Evolutionary conservation across 225 moss, liverwort and hornwort species (phyloP).

Genomic region (Antitrichia curtipendula): DNA sequence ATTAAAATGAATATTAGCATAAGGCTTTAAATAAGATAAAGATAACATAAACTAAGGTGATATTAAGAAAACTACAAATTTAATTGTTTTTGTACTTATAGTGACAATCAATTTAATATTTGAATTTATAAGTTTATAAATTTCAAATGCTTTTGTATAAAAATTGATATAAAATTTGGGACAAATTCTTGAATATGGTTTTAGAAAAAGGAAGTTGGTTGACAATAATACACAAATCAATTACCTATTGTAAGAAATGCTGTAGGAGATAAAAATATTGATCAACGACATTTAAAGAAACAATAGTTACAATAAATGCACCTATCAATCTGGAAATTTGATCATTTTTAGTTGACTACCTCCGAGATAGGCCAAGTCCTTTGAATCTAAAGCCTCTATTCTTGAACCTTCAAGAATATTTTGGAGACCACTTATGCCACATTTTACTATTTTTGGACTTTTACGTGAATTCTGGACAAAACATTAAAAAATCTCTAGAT

Average conservation of each 20-base stretch:
- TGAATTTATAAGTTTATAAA: not conserved
- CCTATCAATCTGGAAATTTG: fast-evolving
- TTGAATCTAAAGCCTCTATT: not conserved
- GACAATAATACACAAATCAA: not conserved
- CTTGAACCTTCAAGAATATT: not conserved
- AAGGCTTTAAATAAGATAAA: too few relatives aligned
- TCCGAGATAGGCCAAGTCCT: not conserved
- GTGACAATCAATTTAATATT: not conserved
- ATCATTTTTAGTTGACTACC: not conserved
- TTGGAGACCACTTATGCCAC: not conserved
- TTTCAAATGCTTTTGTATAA: too few relatives aligned
- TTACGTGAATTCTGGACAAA: too few relatives aligned
- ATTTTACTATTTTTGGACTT: too few relatives aligned
- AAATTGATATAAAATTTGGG: not conserved
- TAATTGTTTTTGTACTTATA: not conserved
- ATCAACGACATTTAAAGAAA: not conserved
- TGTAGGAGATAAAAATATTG: not conserved
- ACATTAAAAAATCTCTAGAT: too few relatives aligned
- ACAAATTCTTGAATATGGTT: not conserved
- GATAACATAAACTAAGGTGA: too few relatives aligned
- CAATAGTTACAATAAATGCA: not conserved
- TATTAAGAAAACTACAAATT: fast-evolving
- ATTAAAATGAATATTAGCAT: too few relatives aligned
- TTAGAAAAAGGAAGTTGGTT: fast-evolving
- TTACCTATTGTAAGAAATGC: not conserved